Evolutionary conservation across 768 basidiomycete genomes (phyloP).

Genomic region (Amyloporia xantha): DNA sequence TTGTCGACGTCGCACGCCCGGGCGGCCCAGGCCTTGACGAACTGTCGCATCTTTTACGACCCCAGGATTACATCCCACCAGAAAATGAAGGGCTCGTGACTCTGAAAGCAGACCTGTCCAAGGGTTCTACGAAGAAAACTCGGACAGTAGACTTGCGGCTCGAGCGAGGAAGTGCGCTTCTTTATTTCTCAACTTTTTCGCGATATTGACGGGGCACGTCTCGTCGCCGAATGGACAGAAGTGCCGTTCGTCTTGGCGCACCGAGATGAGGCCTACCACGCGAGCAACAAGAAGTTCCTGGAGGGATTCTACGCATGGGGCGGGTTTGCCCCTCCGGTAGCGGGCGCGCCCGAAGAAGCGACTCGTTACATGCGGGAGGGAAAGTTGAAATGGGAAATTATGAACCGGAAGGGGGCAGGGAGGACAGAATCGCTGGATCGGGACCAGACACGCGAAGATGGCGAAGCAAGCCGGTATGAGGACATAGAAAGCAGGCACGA

Average conservation of each 20-base stretch:
- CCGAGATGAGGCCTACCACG: not conserved
- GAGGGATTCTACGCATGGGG: slow-evolving; percentile 15
- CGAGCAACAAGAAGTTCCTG: not conserved
- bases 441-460: too few relatives aligned
- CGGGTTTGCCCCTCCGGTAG: slow-evolving; percentile 13
- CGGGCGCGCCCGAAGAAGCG: not conserved
- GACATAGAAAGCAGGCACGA: too few relatives aligned
- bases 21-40: slow-evolving; percentile 31
- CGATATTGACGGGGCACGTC: not conserved
- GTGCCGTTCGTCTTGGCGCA: not conserved
- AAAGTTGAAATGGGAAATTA: slow-evolving; percentile 1
- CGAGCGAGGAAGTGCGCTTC: slow-evolving; percentile 10
- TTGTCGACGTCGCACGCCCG: slow-evolving; percentile 11
- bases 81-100: not conserved
- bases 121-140: slow-evolving; percentile 1
- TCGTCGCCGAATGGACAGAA: not conserved
- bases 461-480: too few relatives aligned
- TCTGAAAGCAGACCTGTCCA: not conserved
- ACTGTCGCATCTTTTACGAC: slow-evolving; percentile 23
- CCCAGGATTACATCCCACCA: slow-evolving; percentile 5
- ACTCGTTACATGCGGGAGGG: not conserved
- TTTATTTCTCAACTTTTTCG: not conserved
- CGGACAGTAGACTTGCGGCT: slow-evolving; percentile 11
- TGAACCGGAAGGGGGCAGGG: too few relatives aligned
- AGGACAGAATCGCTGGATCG: too few relatives aligned